Conservation (phyloP, 805 yeast genomes). For the Torulaspora microellipsoides region DNA sequence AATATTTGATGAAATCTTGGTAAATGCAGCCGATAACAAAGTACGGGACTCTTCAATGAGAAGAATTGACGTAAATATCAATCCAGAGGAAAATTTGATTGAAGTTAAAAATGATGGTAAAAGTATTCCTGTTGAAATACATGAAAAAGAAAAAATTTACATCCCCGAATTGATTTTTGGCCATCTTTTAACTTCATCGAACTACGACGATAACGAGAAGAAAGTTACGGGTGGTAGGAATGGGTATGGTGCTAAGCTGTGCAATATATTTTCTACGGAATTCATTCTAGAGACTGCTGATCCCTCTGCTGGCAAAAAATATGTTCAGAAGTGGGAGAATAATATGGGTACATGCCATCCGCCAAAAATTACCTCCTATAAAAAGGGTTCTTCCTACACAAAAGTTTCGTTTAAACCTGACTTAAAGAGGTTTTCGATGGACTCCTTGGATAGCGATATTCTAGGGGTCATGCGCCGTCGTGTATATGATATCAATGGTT, state of each 20-base stretch:
- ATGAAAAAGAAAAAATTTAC: constrained; percentile 83
- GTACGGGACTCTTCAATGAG: constrained; percentile 92
- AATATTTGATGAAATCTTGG: constrained; percentile 94
- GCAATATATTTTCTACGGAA: constrained; percentile 90
- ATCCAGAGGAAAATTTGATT: constrained; percentile 67
- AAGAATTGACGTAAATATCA: constrained; percentile 74
- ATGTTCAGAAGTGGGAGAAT: constrained; percentile 78
- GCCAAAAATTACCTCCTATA: constrained; percentile 58
- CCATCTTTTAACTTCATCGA: constrained; percentile 87
- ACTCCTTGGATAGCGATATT: constrained; percentile 73
- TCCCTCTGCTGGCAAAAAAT: constrained; percentile 52
- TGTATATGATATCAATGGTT: constrained; percentile 93
- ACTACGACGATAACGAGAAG: constrained; percentile 91
- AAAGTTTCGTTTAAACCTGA: constrained; percentile 88
- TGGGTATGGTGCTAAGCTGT: constrained; percentile 95
- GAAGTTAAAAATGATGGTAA: constrained; percentile 87
- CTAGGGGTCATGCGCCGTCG: constrained; percentile 84
- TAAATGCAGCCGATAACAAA: constrained; percentile 98
- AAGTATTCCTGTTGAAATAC: constrained; percentile 94
- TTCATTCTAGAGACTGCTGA: constrained; percentile 90
- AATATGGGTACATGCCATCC: constrained; percentile 78
- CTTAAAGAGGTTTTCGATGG: constrained; percentile 78
- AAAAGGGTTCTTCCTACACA: constrained; percentile 69
- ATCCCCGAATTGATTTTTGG: constrained; percentile 97
- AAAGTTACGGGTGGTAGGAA: constrained; percentile 98